Base-by-base conservation (phyloP, 192 early-diverging fungal genomes). In the Backusella westeae region DNA sequence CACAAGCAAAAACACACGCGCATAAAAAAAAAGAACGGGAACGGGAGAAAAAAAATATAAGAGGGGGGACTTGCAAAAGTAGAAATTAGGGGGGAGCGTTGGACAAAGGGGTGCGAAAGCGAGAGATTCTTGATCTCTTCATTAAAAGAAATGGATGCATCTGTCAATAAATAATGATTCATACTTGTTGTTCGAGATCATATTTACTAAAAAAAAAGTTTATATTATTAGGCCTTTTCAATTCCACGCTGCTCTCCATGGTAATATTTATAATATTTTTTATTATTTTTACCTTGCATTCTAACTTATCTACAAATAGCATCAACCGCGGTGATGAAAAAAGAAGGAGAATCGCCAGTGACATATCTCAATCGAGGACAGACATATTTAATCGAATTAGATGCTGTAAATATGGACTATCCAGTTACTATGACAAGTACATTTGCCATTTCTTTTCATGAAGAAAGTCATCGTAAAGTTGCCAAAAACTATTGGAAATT, bases 321-420 rank as follows among this genome's bases (percentile, higher is more conserved):
- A 35, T 80, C 87, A 23, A 89, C 87, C 15, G 88, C 88, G 0
- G 84, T 83, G 52, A 77, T 80, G 68, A 85, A 84, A 72, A 80
- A 81, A 4, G 82, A 86, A 19, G 88, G 89, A 34, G 89, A 88
- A 21, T 78, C 86, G 0, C 78, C 90, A 14, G 77, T 92, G 29
- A 92, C 92, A 3, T 92, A 94, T 73, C 85, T 94, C n/a, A 94
- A 94, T 76, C 88, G 89, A 75, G 92, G 92, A 69, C 89, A 83
- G 73, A 68, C 56, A 7, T 56, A 84, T 12, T 65, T 38, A 52
- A 52, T 78, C 34, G 68, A 68, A 17, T 23, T 69, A 5, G 32
- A 32, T 35, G 32, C 71, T n/a, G 41, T n/a, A 1, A n/a, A 53
- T n/a, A 9, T 34, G 14, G 23, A 12, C 29, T 21, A 68, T 32